phyloP scores from a whole-genome alignment of 495 filamentous ascomycete genomes.

The Xylaria cubensis region DNA sequence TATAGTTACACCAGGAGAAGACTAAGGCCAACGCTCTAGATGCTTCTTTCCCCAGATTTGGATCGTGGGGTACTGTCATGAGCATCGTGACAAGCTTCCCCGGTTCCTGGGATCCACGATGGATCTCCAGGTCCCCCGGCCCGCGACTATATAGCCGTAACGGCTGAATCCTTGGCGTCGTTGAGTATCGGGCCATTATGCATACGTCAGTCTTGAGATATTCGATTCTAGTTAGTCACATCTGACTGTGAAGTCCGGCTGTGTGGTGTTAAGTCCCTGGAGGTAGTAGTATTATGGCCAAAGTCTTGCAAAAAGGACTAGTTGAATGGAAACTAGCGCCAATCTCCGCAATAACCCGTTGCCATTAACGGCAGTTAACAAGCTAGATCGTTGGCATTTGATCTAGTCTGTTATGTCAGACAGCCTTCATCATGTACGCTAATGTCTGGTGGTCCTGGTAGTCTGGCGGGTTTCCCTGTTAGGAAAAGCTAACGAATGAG shows the following conservation, averaged over 20 bases:
- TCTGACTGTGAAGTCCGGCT: not conserved
- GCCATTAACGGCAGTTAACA: constrained; percentile 3
- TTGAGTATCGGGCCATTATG: not conserved
- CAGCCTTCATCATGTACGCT: not conserved
- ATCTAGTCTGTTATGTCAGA: not conserved
- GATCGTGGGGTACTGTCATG: not conserved
- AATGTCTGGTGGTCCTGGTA: not conserved
- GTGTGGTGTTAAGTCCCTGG: not conserved
- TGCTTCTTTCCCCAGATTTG: not conserved
- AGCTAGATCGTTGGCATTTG: not conserved
- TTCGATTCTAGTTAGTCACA: not conserved
- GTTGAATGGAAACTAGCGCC: not conserved
- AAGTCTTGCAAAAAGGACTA: not conserved
- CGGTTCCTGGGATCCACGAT: not conserved
- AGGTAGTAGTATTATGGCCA: not conserved
- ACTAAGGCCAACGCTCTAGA: not conserved
- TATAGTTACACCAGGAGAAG: not conserved
- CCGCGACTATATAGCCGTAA: not conserved
- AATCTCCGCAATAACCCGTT: not conserved
- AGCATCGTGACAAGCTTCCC: not conserved
- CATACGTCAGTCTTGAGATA: not conserved
- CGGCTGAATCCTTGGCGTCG: constrained; percentile 1
- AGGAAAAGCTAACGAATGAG: not conserved
- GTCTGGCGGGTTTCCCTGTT: not conserved
- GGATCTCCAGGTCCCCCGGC: not conserved